These are phyloP conservation scores for Apiospora marii DNA, from an alignment of 2,329 filamentous ascomycete genomes.

Conservation along the genomic window DNA sequence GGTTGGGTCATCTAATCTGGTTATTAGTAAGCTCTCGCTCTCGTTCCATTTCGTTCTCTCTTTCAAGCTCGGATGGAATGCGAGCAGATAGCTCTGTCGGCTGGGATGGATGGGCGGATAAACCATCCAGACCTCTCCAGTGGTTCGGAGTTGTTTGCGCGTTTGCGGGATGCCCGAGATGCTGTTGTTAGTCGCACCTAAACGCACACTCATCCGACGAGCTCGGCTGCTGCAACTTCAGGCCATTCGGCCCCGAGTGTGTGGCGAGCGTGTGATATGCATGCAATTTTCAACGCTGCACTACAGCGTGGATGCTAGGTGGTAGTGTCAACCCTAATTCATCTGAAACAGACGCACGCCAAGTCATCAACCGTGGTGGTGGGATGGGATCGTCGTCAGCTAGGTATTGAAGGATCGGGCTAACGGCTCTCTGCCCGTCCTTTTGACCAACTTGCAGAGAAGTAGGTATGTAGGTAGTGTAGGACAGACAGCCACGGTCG, in stretches of 20 bases:
- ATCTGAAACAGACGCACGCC: conserved; percentile 19
- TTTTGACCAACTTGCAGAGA: not conserved
- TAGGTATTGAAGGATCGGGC: not conserved
- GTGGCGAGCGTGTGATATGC: not conserved
- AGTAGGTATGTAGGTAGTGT: not conserved
- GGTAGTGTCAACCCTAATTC: conserved; percentile 6
- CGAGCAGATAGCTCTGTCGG: not conserved
- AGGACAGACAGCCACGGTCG: not conserved
- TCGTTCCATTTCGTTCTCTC: not conserved
- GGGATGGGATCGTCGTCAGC: conserved; percentile 1
- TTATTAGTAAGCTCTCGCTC: not conserved
- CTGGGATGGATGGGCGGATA: not conserved
- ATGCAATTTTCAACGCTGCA: not conserved
- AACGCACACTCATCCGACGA: not conserved
- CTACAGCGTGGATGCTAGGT: conserved; percentile 6
- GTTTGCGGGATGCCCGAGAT: not conserved
- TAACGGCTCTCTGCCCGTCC: not conserved
- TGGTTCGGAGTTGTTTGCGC: not conserved
- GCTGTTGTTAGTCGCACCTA: not conserved
- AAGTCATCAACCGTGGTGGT: not conserved
- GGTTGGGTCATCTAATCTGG: not conserved
- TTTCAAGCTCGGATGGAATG: not conserved
- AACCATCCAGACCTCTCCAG: not conserved
- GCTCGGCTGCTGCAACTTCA: not conserved
- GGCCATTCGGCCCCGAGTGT: not conserved